Base-by-base conservation (phyloP, 306 rosid species). In the Acacia confusa region DNA sequence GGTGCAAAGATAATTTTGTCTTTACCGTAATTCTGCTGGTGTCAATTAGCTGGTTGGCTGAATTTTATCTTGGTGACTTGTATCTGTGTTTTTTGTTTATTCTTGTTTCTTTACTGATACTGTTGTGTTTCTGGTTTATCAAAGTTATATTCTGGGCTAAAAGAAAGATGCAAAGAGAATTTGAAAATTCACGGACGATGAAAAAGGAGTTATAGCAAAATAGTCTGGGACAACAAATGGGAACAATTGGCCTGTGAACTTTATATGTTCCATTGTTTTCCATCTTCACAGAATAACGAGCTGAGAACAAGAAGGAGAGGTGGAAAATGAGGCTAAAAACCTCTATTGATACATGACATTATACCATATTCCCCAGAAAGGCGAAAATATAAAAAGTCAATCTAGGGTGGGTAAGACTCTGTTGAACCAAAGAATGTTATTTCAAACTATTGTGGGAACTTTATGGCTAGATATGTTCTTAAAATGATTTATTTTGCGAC, bases 381-480 rank as follows among this genome's bases (percentile, higher is more conserved):
- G 69, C 60, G 78, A 76, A 75, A 53, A 52, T 34, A 75, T 36
- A 64, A 16, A 36, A 72, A 47, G 47, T 67, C 68, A 66, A 77
- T 73, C 83, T 9, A 48, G 25, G 57, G 53, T 53, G 15, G 80
- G 86, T 64, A 44, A 78, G 86, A 81, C 81, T 77, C 77, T 81
- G 64, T 47, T 20, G 7, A 77, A 68, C 76, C 8, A 45, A 52
- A 64, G 73, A 75, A 81, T 78, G 68, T 63, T 77, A 44, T 52
- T 81, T 50, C 58, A 25, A 11, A 60, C 25, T 60, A 5, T 4
- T 15, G n/a, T 63, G 40, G 77, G 11, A 61, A 45, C 73, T 53
- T 28, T 17, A 69, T 63, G 38, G 19, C 3, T 19, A 10, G 57
- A 63, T 10, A 13, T 64, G 69, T 28, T 44, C 34, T 27, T 24